Conservation (phyloP, 768 basidiomycete species). For the Xanthoconium purpureum region DNA sequence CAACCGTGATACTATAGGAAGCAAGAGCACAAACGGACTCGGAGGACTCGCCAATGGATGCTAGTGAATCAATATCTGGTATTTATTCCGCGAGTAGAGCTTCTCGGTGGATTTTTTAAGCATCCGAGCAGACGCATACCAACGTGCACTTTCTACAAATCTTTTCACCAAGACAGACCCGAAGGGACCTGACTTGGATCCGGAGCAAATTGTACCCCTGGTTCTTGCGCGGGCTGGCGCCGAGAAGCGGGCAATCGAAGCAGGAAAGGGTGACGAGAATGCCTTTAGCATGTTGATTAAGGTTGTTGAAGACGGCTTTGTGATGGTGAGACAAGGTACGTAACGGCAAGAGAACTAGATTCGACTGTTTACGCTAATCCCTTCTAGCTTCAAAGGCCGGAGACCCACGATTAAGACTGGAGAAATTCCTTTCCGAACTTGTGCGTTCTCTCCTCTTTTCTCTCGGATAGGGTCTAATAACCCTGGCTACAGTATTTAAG, state of each 20-base stretch:
- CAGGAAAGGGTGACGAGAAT: slow-evolving; percentile 49
- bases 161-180: slow-evolving; percentile 40
- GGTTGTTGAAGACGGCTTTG: slow-evolving; percentile 62
- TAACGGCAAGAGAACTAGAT: neutral
- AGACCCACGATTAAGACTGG: slow-evolving; percentile 74
- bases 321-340: slow-evolving; percentile 57
- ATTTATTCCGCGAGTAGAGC: neutral
- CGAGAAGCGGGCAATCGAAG: slow-evolving; percentile 54
- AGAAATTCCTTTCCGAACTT: slow-evolving; percentile 75
- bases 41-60: slow-evolving; percentile 20
- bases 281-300: slow-evolving; percentile 51
- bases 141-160: slow-evolving; percentile 52
- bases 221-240: slow-evolving; percentile 63
- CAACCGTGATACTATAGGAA: slow-evolving; percentile 17
- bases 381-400: slow-evolving; percentile 57
- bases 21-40: slow-evolving; percentile 5
- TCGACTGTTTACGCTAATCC: neutral
- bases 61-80: slow-evolving; percentile 28
- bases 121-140: slow-evolving; percentile 48
- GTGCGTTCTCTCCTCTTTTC: slow-evolving; percentile 45
- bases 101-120: slow-evolving; percentile 5
- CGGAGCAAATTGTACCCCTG: slow-evolving; percentile 63
- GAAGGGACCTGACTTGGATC: slow-evolving; percentile 37
- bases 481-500: slow-evolving; percentile 41
- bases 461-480: neutral